A percentile compares a stretch with the other conserved stretches of the same genome.
phyloP scores from a whole-genome alignment of 2,329 filamentous ascomycete genomes.

The Dothideomycetes sp. region DNA sequence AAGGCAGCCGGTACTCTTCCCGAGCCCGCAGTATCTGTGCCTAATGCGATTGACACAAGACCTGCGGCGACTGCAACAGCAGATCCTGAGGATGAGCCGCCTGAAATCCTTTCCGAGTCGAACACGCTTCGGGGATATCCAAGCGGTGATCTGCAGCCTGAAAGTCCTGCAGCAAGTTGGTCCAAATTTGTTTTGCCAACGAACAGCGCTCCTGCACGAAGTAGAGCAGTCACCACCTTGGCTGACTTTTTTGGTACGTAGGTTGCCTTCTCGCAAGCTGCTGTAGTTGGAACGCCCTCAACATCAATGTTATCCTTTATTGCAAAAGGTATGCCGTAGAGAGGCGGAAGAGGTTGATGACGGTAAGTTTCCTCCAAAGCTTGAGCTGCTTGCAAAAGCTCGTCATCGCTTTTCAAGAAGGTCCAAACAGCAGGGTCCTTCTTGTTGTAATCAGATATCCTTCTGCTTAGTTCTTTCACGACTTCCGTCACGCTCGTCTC shows the following conservation, averaged over 20 bases:
- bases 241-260: slow-evolving; percentile 42
- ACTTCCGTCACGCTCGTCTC: slow-evolving; percentile 36
- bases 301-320: slow-evolving; percentile 51
- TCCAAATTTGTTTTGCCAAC: slow-evolving; percentile 55
- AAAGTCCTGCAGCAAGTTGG: slow-evolving; percentile 53
- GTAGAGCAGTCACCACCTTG: slow-evolving; percentile 42
- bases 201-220: slow-evolving; percentile 46
- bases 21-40: slow-evolving; percentile 48
- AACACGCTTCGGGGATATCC: slow-evolving; percentile 47
- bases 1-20: slow-evolving; percentile 45
- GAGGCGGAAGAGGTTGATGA: slow-evolving; percentile 35
- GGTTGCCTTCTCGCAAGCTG: slow-evolving; percentile 41
- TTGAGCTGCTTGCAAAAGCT: slow-evolving; percentile 33
- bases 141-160: slow-evolving; percentile 50
- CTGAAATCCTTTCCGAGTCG: slow-evolving; percentile 42
- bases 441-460: slow-evolving; percentile 40
- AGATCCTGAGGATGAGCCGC: slow-evolving; percentile 49
- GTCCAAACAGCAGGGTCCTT: slow-evolving; percentile 46
- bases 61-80: slow-evolving; percentile 45
- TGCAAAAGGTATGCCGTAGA: slow-evolving; percentile 49
- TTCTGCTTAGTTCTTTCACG: slow-evolving; percentile 36
- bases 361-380: slow-evolving; percentile 33
- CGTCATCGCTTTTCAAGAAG: slow-evolving; percentile 31
- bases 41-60: slow-evolving; percentile 48
- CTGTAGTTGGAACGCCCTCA: slow-evolving; percentile 42